Evolutionary conservation across 2,329 filamentous ascomycete species (phyloP), one percentile per base, ranked within the genome.

Genomic region (Xylaria sp.): DNA sequence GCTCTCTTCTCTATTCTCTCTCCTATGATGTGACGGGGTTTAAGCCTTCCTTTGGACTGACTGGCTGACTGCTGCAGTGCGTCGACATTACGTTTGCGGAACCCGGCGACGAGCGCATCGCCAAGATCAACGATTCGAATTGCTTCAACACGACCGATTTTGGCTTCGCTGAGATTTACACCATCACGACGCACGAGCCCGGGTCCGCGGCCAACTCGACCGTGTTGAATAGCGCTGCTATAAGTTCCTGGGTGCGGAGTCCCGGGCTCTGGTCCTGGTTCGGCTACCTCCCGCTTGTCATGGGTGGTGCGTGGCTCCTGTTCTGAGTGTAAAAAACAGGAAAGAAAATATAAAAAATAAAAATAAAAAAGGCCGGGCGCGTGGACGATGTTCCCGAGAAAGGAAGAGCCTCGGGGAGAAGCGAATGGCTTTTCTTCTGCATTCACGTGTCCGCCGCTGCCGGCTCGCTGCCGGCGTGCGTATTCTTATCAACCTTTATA

Each of bases 61-160:
- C 20, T 1, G 9, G n/a, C 26, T 16, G 19, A 5, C 13, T 16
- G n/a, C 3, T 42, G 2, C 19, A 96, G 91, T 97, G 94, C 70
- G 92, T 95, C 63, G 93, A 97, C 69, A 95, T 97, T 66, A 93
- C 89, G 43, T 95, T 97, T 65, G 90, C 88, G 44, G 89, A 92
- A 1, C 89, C 90, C 20, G 76, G 85, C 65, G 88, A 96, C 69
- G 59, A 73, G 38, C 76, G 74, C 42, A 85, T 96, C 45, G 78
- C 77, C 51, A 78, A 88, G 62, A 90, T 97, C 62, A 96, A 89
- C 69, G 77, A 80, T 54, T 81, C 84, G 13, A 97, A 96, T 75
- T 97, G 93, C 80, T 92, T 88, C 79, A 97, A 97, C 77, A 90
- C 87, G 55, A 86, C 83, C 42, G 78, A 90, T 51, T 85, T 96